These are phyloP conservation scores for Dictyostelium firmibasis DNA, from an alignment of 78 protist species.

Conservation along the genomic window DNA sequence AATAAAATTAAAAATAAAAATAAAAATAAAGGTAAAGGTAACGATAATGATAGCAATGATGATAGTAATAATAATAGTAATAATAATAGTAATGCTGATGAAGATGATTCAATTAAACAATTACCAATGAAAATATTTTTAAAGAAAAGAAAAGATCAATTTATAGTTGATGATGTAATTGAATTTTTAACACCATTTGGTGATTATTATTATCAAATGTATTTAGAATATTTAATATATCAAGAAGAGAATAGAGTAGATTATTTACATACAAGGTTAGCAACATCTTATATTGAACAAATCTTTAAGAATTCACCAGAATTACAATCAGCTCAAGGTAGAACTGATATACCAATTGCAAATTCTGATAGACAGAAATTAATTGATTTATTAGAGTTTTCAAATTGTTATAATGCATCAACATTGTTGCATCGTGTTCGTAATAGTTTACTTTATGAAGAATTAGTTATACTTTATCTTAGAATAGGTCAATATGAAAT, in stretches of 20 bases:
- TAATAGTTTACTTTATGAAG: constrained; percentile 35
- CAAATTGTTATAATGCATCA: constrained; percentile 60
- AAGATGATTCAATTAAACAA: neutral
- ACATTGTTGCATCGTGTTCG: neutral
- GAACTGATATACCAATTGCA: constrained; percentile 7
- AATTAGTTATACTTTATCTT: constrained; percentile 57
- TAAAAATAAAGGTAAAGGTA: too few species aligned
- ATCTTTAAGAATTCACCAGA: constrained; percentile 1
- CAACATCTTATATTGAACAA: constrained; percentile 24
- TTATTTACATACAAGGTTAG: constrained; percentile 38
- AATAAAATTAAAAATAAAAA: too few species aligned
- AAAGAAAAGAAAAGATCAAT: constrained; percentile 18
- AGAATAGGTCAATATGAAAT: constrained; percentile 46
- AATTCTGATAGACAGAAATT: constrained; percentile 10
- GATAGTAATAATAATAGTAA: too few species aligned
- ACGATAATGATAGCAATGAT: too few species aligned
- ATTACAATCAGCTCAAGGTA: neutral
- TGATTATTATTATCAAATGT: neutral
- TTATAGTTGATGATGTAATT: constrained; percentile 17
- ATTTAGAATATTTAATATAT: constrained; percentile 39
- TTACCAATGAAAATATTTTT: constrained; percentile 37
- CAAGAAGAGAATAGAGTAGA: constrained; percentile 29
- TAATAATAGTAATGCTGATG: neutral
- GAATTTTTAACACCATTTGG: constrained; percentile 35
- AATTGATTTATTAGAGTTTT: constrained; percentile 28